A percentile compares a stretch with the other conserved stretches of the same genome.
These are phyloP conservation scores for Spatholobus suberectus DNA, from an alignment of 306 rosid genomes.

Conservation along the genomic window DNA sequence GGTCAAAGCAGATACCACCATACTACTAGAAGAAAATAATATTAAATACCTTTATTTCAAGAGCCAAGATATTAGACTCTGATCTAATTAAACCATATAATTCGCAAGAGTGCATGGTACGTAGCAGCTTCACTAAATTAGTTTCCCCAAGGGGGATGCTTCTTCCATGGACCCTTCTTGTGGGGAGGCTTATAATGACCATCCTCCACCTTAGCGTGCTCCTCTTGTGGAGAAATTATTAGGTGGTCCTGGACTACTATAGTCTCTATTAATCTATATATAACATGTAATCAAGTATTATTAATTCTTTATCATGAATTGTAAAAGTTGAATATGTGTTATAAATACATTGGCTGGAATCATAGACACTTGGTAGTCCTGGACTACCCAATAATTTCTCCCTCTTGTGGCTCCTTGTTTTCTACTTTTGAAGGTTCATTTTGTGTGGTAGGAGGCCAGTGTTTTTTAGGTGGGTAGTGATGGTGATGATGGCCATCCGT, in stretches of 20 bases:
- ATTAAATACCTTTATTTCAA: not conserved
- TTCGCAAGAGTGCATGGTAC: not conserved
- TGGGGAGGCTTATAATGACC: not conserved
- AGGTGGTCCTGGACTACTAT: too few relatives aligned
- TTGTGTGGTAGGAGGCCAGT: slow-evolving; percentile 25
- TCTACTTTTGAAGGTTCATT: not conserved
- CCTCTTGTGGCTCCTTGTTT: too few relatives aligned
- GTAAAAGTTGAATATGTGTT: too few relatives aligned
- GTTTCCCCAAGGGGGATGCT: slow-evolving; percentile 1
- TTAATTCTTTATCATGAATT: too few relatives aligned
- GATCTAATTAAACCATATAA: not conserved
- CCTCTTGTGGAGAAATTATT: too few relatives aligned
- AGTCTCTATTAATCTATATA: too few relatives aligned
- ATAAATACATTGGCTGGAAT: too few relatives aligned
- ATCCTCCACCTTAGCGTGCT: not conserved
- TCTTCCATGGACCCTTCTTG: too few relatives aligned
- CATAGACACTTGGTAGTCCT: too few relatives aligned
- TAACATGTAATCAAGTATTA: too few relatives aligned
- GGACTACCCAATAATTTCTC: too few relatives aligned
- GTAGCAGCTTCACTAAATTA: not conserved
- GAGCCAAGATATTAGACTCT: not conserved
- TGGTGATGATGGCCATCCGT: not conserved
- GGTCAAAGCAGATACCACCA: not conserved
- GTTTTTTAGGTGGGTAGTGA: not conserved
- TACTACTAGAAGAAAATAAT: not conserved